Conservation (phyloP, 495 filamentous ascomycete genomes). For the Talaromyces wortmannii region DNA sequence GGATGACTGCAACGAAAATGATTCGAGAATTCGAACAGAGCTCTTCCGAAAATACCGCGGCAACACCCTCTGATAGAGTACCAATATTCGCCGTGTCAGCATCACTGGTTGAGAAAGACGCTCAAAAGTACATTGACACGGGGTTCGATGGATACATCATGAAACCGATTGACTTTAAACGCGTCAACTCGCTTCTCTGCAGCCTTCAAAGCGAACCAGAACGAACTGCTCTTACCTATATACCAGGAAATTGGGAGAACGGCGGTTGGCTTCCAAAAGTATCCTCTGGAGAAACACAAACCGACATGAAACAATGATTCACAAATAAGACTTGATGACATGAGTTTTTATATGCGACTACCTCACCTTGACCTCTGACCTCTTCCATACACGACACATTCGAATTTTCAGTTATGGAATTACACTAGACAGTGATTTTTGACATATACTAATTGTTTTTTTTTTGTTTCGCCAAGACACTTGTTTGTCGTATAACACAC, state of each 20-base stretch:
- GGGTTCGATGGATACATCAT: constrained; percentile 92
- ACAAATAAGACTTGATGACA: not conserved
- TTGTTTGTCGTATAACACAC: too few relatives aligned
- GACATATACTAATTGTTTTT: too few relatives aligned
- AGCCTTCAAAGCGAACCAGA: constrained; percentile 47
- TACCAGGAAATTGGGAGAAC: constrained; percentile 59
- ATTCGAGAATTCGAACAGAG: constrained; percentile 66
- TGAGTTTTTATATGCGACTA: too few relatives aligned
- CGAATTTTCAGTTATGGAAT: too few relatives aligned
- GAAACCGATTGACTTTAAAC: constrained; percentile 68
- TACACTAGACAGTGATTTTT: too few relatives aligned
- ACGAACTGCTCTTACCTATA: constrained; percentile 45
- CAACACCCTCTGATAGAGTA: constrained; percentile 28
- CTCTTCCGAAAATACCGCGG: constrained; percentile 28
- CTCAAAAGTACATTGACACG: constrained; percentile 62
- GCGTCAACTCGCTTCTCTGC: constrained; percentile 51
- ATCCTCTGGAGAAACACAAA: not conserved
- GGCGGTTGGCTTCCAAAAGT: constrained; percentile 60
- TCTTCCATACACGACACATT: too few relatives aligned
- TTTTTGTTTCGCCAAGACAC: too few relatives aligned
- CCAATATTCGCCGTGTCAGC: constrained; percentile 92
- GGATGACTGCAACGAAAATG: constrained; percentile 72
- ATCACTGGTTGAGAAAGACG: constrained; percentile 67
- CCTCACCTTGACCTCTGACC: too few relatives aligned
- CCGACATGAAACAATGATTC: not conserved